phyloP scores from a whole-genome alignment of 148 eudicot genomes.

The Polygonum aviculare region DNA sequence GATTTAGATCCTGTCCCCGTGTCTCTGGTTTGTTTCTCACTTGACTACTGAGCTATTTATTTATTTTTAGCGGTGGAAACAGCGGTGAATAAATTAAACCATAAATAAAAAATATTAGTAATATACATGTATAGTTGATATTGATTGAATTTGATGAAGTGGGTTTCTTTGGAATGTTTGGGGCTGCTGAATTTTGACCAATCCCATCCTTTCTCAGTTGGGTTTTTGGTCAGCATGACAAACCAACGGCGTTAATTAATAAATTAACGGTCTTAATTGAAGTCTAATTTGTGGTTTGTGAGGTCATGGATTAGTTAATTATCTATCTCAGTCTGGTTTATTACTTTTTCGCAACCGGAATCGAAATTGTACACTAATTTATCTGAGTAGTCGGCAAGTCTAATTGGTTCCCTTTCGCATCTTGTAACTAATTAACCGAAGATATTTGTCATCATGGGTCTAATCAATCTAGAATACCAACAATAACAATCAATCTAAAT shows the following conservation, averaged over 20 bases:
- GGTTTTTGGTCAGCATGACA: not conserved
- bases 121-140: too few species aligned
- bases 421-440: not conserved
- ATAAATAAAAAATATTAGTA: too few species aligned
- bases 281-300: not conserved
- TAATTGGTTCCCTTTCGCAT: not conserved
- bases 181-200: slow-evolving; percentile 6
- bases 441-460: not conserved
- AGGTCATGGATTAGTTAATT: slow-evolving; percentile 3
- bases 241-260: not conserved
- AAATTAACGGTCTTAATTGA: not conserved
- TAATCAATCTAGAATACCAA: not conserved
- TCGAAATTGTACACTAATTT: not conserved
- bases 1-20: too few species aligned
- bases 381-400: not conserved
- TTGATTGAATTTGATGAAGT: not conserved
- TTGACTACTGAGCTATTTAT: too few species aligned
- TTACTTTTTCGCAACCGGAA: not conserved
- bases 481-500: not conserved
- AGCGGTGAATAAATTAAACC: too few species aligned
- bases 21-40: too few species aligned
- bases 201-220: not conserved
- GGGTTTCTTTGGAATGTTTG: not conserved
- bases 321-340: not conserved
- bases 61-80: too few species aligned